A percentile compares a stretch with the other conserved stretches of the same genome.
Conservation (phyloP, 352 stramenopile genomes). For the Pythium oligandrum region DNA sequence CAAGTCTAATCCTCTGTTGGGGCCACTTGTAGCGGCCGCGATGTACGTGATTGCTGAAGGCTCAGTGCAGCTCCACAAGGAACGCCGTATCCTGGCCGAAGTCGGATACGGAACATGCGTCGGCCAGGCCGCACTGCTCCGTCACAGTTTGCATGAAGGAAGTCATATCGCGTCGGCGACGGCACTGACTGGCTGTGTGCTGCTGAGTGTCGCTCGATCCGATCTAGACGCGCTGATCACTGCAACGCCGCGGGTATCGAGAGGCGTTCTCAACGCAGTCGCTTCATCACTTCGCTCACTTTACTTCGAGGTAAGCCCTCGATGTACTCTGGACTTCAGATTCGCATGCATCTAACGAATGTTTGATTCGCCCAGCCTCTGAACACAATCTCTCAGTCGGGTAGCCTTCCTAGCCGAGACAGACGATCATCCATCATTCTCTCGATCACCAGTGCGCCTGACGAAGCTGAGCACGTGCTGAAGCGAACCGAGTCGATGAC, state of each 20-base stretch:
- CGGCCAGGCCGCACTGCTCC: slow-evolving; percentile 66
- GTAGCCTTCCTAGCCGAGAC: slow-evolving; percentile 55
- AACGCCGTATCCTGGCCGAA: slow-evolving; percentile 56
- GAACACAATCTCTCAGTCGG: slow-evolving; percentile 55
- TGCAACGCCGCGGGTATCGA: slow-evolving; percentile 58
- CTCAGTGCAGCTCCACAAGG: slow-evolving; percentile 75
- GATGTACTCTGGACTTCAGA: background rate
- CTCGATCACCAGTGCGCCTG: slow-evolving; percentile 11
- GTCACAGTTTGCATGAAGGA: slow-evolving; percentile 56
- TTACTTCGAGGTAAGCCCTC: slow-evolving; percentile 63
- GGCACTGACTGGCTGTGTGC: slow-evolving; percentile 53
- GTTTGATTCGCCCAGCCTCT: slow-evolving; percentile 31
- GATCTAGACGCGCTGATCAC: slow-evolving; percentile 72
- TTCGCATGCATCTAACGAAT: slow-evolving; percentile 1
- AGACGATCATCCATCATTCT: slow-evolving; percentile 29
- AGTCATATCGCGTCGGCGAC: slow-evolving; percentile 71
- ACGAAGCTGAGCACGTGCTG: slow-evolving; percentile 35
- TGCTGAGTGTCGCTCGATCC: slow-evolving; percentile 68
- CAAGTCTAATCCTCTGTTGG: no score
- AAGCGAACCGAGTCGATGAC: slow-evolving; percentile 50
- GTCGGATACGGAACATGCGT: slow-evolving; percentile 70
- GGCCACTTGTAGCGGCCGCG: slow-evolving; percentile 34
- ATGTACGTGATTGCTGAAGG: slow-evolving; percentile 78
- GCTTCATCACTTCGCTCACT: slow-evolving; percentile 67
- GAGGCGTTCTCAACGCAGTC: slow-evolving; percentile 76